Evolutionary conservation across 495 filamentous ascomycete species (phyloP), one percentile per base, ranked within the genome.

Genomic region (Annulohypoxylon stygium): DNA sequence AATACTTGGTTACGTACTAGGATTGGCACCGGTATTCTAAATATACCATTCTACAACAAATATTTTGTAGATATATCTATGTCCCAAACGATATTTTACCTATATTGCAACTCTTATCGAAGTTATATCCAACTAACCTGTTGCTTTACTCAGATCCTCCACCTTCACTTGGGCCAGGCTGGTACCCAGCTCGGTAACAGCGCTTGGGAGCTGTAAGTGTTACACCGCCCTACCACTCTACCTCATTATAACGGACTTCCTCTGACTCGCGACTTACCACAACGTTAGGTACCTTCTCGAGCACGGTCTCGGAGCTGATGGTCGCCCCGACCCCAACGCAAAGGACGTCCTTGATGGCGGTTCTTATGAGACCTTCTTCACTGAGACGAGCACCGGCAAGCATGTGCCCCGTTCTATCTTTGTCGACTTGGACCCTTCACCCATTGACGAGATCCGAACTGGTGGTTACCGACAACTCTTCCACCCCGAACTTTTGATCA

Each of bases 161-260:
- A 97, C 82, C 86, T 97, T 78, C 93, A 97, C 81, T 89, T 97
- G 79, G 94, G 94, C 86, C 94, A 97, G 86, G 94, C 94, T 85
- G 94, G 94, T 85, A 89, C 87, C 70, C 94, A 97, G 91, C 91
- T 97, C 59, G 94, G 94, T 78, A 96, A 95, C 86, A 93, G 91
- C 80, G 93, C 93, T 69, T 97, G 94, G 94, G 94, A 97, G 84
- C 90, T 97, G 93, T 95, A 90, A 78, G 92, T 88, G 54, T 51
- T 74, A 80, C 83, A 85, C 84, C 85, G 85, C 84, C 61, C 23
- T 33, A 14, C 30, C 45, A 43, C 14, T 45, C 39, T 18, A 67
- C 25, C 23, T 53, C 33, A 59, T 45, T 58, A 36, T 60, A 36
- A 33, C 55, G 59, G 14, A 33, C 12, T n/a, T 47, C 23, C 25